A percentile compares a stretch with the other conserved stretches of the same genome.
These are phyloP conservation scores for Passalora sequoiae DNA, from an alignment of 2,329 filamentous ascomycete species.

Conservation along the genomic window DNA sequence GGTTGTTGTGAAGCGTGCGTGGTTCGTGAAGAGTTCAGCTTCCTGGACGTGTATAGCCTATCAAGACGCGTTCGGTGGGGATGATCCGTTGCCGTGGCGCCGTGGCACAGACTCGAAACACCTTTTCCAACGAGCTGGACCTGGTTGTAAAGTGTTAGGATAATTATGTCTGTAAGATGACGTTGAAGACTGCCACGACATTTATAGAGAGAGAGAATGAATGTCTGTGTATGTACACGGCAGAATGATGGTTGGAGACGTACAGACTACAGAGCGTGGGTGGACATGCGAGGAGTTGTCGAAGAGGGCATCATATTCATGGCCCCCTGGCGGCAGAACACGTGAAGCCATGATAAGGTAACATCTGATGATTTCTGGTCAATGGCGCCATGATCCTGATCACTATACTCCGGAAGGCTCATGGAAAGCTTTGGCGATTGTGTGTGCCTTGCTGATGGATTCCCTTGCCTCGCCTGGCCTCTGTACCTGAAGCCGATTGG, in stretches of 20 bases:
- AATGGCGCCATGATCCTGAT: not conserved
- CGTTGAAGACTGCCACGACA: conserved; percentile 8
- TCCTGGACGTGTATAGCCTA: conserved; percentile 8
- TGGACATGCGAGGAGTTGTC: conserved; percentile 6
- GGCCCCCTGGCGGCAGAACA: conserved; percentile 3
- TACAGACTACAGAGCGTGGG: conserved; percentile 4
- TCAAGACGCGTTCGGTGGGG: conserved; percentile 6
- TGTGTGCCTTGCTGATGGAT: no score
- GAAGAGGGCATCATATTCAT: no score
- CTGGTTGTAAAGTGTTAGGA: conserved; percentile 2
- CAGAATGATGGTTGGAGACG: conserved; percentile 7
- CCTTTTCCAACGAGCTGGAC: conserved; percentile 1
- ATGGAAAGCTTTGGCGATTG: no score
- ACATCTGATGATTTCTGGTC: not conserved
- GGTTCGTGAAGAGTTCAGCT: conserved; percentile 15
- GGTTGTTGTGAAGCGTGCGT: conserved; percentile 12
- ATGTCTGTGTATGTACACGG: conserved; percentile 5
- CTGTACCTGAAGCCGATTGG: no score
- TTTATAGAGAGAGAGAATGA: no score
- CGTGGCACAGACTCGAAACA: not conserved
- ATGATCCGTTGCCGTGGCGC: not conserved
- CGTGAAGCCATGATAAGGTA: conserved; percentile 1
- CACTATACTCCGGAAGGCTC: no score
- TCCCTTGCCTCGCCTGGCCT: no score
- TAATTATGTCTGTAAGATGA: no score